Conservation (phyloP, 495 filamentous ascomycete species). For the Talaromyces proteolyticus region DNA sequence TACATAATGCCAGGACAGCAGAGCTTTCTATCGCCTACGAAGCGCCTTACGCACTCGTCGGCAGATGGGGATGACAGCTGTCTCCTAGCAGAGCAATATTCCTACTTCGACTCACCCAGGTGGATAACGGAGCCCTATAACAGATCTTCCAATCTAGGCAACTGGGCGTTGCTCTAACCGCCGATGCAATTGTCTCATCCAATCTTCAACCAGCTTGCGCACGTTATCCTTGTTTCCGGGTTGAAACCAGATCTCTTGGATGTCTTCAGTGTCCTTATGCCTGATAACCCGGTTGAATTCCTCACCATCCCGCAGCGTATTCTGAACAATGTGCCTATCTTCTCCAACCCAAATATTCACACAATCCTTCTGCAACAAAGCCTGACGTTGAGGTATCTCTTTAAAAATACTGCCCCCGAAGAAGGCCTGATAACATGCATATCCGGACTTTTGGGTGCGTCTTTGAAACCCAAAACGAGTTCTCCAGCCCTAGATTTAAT, state of each 20-base stretch:
- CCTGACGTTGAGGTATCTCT: conserved; percentile 36
- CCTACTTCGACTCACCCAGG: conserved; percentile 40
- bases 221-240: conserved; percentile 44
- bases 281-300: conserved; percentile 5
- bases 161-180: conserved; percentile 39
- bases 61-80: conserved; percentile 42
- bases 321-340: conserved; percentile 31
- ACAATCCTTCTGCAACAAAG: conserved; percentile 40
- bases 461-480: conserved; percentile 37
- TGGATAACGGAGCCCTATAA: conserved; percentile 8
- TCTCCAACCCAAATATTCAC: conserved; percentile 45
- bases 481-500: conserved; percentile 40
- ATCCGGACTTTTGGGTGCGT: conserved; percentile 43
- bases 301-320: conserved; percentile 2
- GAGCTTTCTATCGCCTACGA: conserved; percentile 45
- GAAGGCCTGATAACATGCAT: conserved; percentile 43
- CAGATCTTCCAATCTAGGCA: conserved; percentile 26
- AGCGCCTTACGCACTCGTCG: conserved; percentile 42
- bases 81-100: conserved; percentile 41
- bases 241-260: conserved; percentile 44
- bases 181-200: conserved; percentile 39
- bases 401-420: conserved; percentile 34
- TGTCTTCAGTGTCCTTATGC: conserved; percentile 17
- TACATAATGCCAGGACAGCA: conserved; percentile 22
- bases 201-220: conserved; percentile 20